Conservation (phyloP, 257 asterid species). For the Scutellaria baicalensis region DNA sequence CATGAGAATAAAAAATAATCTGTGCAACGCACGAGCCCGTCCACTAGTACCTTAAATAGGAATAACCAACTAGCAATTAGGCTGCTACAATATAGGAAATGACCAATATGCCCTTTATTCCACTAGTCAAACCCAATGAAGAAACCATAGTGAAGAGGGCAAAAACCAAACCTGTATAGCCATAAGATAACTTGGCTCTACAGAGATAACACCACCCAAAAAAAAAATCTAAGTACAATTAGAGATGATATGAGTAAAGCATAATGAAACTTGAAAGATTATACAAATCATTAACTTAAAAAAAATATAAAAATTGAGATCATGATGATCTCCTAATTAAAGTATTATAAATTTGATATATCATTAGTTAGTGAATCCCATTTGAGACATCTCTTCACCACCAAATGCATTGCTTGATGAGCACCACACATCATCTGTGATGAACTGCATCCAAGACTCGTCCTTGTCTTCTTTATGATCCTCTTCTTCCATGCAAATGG, state of each 20-base stretch:
- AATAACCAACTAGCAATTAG: constrained; percentile 4
- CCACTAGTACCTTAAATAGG: background rate
- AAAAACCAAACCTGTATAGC: constrained; percentile 40
- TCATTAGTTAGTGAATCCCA: constrained; percentile 48
- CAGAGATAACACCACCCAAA: constrained; percentile 26
- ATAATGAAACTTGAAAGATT: constrained; percentile 14
- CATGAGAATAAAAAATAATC: no score
- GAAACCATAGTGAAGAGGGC: constrained; percentile 28
- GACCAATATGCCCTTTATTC: constrained; percentile 29
- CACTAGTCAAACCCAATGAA: constrained; percentile 34
- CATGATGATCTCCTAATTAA: constrained; percentile 9
- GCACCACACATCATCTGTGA: constrained; percentile 90
- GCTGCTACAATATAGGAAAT: constrained; percentile 2
- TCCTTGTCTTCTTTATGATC: constrained; percentile 69
- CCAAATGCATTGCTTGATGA: constrained; percentile 42
- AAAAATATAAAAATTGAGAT: background rate
- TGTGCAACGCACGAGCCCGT: no score
- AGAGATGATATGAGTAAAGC: constrained; percentile 34
- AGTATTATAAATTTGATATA: constrained; percentile 14
- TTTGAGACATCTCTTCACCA: constrained; percentile 50
- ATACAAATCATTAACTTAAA: constrained; percentile 10
- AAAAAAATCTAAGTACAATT: constrained; percentile 48
- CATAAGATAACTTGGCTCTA: constrained; percentile 34
- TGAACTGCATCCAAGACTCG: constrained; percentile 97
- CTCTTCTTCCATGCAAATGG: constrained; percentile 54